phyloP scores from a whole-genome alignment of 2,329 filamentous ascomycete genomes.

The Colletotrichum chrysophilum region DNA sequence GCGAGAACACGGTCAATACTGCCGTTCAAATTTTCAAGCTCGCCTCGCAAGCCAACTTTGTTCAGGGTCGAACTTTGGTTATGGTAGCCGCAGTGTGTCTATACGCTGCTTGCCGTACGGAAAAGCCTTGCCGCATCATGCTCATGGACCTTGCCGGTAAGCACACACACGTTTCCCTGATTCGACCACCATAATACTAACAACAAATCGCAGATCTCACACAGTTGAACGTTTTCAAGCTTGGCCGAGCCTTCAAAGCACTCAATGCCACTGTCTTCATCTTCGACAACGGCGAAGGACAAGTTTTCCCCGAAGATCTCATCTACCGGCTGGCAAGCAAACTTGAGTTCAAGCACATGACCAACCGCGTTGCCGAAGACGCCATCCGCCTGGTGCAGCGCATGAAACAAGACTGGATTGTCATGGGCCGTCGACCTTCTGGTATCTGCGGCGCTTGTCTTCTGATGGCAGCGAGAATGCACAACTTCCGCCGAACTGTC shows the following conservation, averaged over 20 bases:
- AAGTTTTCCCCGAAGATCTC: slow-evolving; percentile 85
- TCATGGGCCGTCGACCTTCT: slow-evolving; percentile 89
- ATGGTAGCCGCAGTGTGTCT: slow-evolving; percentile 90
- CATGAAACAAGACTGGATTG: slow-evolving; percentile 98
- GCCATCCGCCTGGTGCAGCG: slow-evolving; percentile 86
- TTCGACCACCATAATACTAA: background rate
- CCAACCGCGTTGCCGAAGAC: slow-evolving; percentile 84
- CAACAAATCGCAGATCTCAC: slow-evolving; percentile 61
- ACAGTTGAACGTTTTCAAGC: slow-evolving; percentile 87
- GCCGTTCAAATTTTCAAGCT: slow-evolving; percentile 79
- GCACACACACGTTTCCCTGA: background rate
- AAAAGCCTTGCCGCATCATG: slow-evolving; percentile 83
- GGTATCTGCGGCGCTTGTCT: slow-evolving; percentile 94
- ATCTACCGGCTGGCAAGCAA: slow-evolving; percentile 91
- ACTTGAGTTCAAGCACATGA: slow-evolving; percentile 86
- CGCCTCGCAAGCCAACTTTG: slow-evolving; percentile 76
- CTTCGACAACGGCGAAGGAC: slow-evolving; percentile 52
- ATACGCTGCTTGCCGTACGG: slow-evolving; percentile 84
- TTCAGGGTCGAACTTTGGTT: slow-evolving; percentile 83
- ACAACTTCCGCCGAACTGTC: slow-evolving; percentile 93
- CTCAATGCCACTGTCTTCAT: slow-evolving; percentile 47
- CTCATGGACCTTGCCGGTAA: slow-evolving; percentile 83
- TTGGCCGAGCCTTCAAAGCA: slow-evolving; percentile 89
- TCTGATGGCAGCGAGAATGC: slow-evolving; percentile 95
- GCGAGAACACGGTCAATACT: slow-evolving; percentile 63